Evolutionary conservation across 176 grass and related monocot species (phyloP).

Genomic region (Saccharum spontaneum): DNA sequence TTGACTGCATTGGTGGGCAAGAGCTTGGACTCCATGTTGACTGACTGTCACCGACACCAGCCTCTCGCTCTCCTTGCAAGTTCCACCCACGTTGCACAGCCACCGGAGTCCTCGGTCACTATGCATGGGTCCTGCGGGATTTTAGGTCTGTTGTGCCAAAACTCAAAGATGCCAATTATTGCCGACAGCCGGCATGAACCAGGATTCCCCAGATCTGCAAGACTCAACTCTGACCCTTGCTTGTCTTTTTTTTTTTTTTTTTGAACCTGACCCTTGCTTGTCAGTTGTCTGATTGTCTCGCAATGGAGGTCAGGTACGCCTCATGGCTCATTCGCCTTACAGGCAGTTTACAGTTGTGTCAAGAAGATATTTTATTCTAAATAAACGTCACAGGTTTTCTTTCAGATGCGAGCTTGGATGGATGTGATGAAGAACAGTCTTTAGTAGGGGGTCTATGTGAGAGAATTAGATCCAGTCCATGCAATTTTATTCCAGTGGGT

Average conservation of each 20-base stretch:
- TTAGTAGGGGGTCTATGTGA: too few species aligned
- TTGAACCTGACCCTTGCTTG: not conserved
- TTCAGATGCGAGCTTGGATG: not conserved
- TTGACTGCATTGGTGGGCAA: not conserved
- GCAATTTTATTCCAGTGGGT: not conserved
- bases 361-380: not conserved
- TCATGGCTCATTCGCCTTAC: not conserved
- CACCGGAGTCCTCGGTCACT: not conserved
- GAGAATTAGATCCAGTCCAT: too few species aligned
- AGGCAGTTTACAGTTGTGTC: not conserved
- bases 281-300: not conserved
- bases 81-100: not conserved
- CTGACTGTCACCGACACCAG: slow-evolving; percentile 11
- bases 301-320: not conserved
- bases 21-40: not conserved
- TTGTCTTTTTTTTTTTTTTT: too few species aligned
- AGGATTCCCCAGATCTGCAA: not conserved
- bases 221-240: not conserved
- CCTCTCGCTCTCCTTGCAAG: not conserved
- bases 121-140: not conserved
- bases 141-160: not conserved
- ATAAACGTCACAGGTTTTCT: not conserved
- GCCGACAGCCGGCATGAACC: not conserved
- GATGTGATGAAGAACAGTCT: too few species aligned
- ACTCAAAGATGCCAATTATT: not conserved